Evolutionary conservation across 2,329 filamentous ascomycete genomes (phyloP), one percentile per base, ranked within the genome.

Genomic region (Metarhizium sp.): DNA sequence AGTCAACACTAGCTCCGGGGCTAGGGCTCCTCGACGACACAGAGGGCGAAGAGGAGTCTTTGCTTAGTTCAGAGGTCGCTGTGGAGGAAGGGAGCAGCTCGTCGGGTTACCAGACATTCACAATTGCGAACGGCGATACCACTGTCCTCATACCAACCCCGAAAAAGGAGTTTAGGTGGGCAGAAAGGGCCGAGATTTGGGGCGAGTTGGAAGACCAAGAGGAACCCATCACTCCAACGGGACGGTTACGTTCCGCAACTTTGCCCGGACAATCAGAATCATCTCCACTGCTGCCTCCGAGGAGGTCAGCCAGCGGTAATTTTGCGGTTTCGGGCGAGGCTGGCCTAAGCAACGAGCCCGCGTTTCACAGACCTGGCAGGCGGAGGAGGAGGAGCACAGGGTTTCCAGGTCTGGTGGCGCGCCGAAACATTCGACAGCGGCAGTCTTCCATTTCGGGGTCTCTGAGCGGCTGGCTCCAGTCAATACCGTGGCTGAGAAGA

Each of bases 111-210:
- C 79, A 80, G 57, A 82, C 80, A 0, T 81, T 82, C 59, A 67
- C 68, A 1, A 69, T 65, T 51, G 64, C 56, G 42, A 71, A 61
- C 63, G 69, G 68, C 25, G 72, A 76, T 53, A 69, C 65, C 4
- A 69, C 70, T 5, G 66, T 68, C 16, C 61, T 74, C 52, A 68
- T 71, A 14, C 68, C 75, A 30, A 66, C 71, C 51, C 75, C 74
- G 55, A 77, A 75, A 63, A 76, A 75, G 60, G 78, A 76, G 18
- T 77, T 74, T 43, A 66, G 82, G 53, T 82, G 81, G 76, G 74
- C 82, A 55, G 88, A 94, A 66, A 81, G 82, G 1, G 84, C 84
- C 40, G 88, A 94, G 62, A 94, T 95, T 36, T 95, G 90, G 91
- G 88, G 85, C 55, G 90, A 95, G 67, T 77, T 96, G 14, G 86